These are phyloP conservation scores for Xylaria grammica DNA, from an alignment of 495 filamentous ascomycete species.

Conservation along the genomic window DNA sequence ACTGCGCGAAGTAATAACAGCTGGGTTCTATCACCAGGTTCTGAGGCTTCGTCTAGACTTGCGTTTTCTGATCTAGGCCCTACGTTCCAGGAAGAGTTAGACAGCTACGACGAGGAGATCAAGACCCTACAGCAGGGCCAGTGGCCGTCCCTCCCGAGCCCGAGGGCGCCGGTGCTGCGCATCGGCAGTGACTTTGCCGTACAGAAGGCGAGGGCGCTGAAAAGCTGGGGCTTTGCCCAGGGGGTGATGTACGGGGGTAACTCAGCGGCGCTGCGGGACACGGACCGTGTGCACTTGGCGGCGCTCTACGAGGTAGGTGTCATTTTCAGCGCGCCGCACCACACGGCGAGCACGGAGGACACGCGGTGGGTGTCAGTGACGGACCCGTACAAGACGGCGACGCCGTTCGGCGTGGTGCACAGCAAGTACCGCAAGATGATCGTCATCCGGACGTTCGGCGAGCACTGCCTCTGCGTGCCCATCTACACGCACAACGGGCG, in stretches of 20 bases:
- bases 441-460: constrained; percentile 21
- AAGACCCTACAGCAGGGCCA: constrained; percentile 11
- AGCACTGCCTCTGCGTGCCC: constrained; percentile 29
- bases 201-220: not conserved
- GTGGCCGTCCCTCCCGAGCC: constrained; percentile 21
- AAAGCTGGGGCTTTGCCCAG: constrained; percentile 17
- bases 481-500: constrained; percentile 34
- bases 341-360: constrained; percentile 15
- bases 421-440: constrained; percentile 38
- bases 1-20: not conserved
- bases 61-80: constrained; percentile 5
- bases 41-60: not conserved
- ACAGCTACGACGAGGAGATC: constrained; percentile 15
- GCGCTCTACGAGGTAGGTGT: constrained; percentile 19
- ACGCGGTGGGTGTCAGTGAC: constrained; percentile 19
- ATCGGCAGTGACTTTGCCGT: constrained; percentile 15
- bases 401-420: constrained; percentile 26
- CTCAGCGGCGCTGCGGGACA: constrained; percentile 18
- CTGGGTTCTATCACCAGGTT: not conserved
- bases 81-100: constrained; percentile 18
- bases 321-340: constrained; percentile 30
- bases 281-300: constrained; percentile 15
- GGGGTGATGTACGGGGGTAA: constrained; percentile 17
- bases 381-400: constrained; percentile 29
- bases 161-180: constrained; percentile 17